A percentile compares a stretch with the other conserved stretches of the same genome.
Evolutionary conservation across 1,284 basidiomycete genomes (phyloP).

Genomic region (Moesziomyces globuligerus): DNA sequence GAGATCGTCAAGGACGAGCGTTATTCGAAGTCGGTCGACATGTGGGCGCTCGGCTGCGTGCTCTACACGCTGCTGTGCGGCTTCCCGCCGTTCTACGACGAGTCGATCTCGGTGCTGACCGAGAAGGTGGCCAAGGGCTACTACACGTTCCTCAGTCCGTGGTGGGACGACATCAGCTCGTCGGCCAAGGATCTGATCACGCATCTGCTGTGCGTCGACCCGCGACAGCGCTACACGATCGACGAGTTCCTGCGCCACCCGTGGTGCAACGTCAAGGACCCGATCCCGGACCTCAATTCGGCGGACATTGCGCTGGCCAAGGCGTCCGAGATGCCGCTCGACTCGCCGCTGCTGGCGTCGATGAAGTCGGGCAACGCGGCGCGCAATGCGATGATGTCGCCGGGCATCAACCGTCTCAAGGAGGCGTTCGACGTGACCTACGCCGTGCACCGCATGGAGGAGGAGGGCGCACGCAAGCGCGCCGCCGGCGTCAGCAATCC

Average conservation of each 20-base stretch:
- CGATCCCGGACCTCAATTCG: slow-evolving; percentile 60
- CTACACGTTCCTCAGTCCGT: slow-evolving; percentile 97
- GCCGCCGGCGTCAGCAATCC: slow-evolving; percentile 68
- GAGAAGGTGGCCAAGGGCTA: slow-evolving; percentile 98
- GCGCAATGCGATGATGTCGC: slow-evolving; percentile 80
- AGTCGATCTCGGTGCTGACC: slow-evolving; percentile 96
- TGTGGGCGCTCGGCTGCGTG: slow-evolving; percentile 99
- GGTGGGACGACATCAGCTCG: slow-evolving; percentile 96
- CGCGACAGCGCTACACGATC: slow-evolving; percentile 93
- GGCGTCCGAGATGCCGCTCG: slow-evolving; percentile 74
- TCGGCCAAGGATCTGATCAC: slow-evolving; percentile 94
- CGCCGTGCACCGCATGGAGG: slow-evolving; percentile 98
- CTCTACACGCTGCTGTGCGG: slow-evolving; percentile 98
- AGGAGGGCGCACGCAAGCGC: slow-evolving; percentile 82
- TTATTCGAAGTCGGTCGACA: slow-evolving; percentile 97
- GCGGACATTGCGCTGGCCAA: slow-evolving; percentile 63
- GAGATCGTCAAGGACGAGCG: slow-evolving; percentile 99
- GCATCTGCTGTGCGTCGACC: slow-evolving; percentile 94
- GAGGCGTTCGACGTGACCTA: slow-evolving; percentile 99
- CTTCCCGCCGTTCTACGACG: slow-evolving; percentile 98
- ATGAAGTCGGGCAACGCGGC: slow-evolving; percentile 70
- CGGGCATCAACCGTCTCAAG: slow-evolving; percentile 83
- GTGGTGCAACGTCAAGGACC: slow-evolving; percentile 78
- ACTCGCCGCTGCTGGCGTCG: slow-evolving; percentile 88
- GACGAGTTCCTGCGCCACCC: slow-evolving; percentile 97